Evolutionary conservation across 2,329 filamentous ascomycete species (phyloP).

Genomic region (Colletotrichum sp.): DNA sequence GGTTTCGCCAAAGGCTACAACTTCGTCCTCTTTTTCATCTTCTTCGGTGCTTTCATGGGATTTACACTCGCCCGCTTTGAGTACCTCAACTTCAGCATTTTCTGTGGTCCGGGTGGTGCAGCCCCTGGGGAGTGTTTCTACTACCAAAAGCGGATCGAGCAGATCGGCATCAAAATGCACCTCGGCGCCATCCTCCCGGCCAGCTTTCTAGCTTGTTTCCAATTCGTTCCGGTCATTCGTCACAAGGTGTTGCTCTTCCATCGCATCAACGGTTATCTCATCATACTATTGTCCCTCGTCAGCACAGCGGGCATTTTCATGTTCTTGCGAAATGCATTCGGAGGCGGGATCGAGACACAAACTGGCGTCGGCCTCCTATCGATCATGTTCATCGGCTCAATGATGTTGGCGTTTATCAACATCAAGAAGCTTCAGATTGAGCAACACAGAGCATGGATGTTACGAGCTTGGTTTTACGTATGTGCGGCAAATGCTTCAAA

Average conservation of each 20-base stretch:
- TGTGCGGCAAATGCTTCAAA: not conserved
- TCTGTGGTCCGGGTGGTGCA: constrained; percentile 29
- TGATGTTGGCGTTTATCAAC: constrained; percentile 57
- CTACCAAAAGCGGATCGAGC: constrained; percentile 32
- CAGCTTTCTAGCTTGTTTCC: constrained; percentile 46
- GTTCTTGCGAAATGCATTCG: constrained; percentile 55
- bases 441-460: constrained; percentile 69
- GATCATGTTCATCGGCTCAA: constrained; percentile 46
- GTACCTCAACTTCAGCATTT: constrained; percentile 45
- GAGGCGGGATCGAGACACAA: constrained; percentile 58
- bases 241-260: constrained; percentile 58
- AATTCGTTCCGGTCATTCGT: constrained; percentile 53
- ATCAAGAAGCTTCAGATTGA: constrained; percentile 66
- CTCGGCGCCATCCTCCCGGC: constrained; percentile 49
- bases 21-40: constrained; percentile 57
- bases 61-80: constrained; percentile 53
- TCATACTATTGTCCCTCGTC: constrained; percentile 51
- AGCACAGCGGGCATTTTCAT: constrained; percentile 56
- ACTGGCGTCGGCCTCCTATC: constrained; percentile 44
- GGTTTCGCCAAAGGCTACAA: constrained; percentile 65
- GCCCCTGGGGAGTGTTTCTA: constrained; percentile 40
- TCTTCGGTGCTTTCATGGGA: constrained; percentile 47
- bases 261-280: constrained; percentile 63
- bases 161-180: constrained; percentile 50
- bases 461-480: constrained; percentile 57